These are phyloP conservation scores for Trichoderma sp. DNA, from an alignment of 2,329 filamentous ascomycete species.

Conservation along the genomic window DNA sequence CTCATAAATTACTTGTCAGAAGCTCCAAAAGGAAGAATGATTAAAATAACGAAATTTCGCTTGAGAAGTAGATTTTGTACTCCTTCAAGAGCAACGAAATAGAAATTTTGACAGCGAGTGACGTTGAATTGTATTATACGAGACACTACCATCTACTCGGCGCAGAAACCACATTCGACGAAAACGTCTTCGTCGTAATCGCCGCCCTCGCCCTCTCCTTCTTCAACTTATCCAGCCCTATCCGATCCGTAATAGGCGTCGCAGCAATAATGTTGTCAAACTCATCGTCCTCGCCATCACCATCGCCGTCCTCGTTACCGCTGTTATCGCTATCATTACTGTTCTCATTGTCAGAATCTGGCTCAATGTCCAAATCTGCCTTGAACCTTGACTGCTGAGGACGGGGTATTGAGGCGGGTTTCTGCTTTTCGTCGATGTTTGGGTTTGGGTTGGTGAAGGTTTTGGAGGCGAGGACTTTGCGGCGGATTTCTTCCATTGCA, in stretches of 20 bases:
- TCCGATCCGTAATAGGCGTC: constrained; percentile 83
- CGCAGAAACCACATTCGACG: constrained; percentile 53
- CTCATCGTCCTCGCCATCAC: constrained; percentile 64
- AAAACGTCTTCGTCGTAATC: constrained; percentile 56
- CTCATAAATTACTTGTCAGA: neutral
- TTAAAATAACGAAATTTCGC: neutral
- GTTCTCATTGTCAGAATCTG: constrained; percentile 64
- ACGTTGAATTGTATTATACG: neutral
- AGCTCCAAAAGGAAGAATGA: neutral
- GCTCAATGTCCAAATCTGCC: constrained; percentile 60
- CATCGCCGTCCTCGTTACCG: constrained; percentile 63
- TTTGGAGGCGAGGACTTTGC: constrained; percentile 88
- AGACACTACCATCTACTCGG: constrained; percentile 50
- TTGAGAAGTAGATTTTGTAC: neutral
- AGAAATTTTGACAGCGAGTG: neutral
- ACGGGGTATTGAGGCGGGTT: constrained; percentile 65
- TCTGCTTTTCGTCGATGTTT: constrained; percentile 60
- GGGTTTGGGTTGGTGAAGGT: constrained; percentile 64
- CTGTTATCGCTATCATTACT: constrained; percentile 47
- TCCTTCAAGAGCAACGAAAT: neutral
- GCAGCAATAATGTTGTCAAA: constrained; percentile 95
- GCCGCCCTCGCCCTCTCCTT: constrained; percentile 57
- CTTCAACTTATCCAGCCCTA: constrained; percentile 64
- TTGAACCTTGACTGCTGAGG: constrained; percentile 55
- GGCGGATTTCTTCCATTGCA: constrained; percentile 89